Percentiles rank a stretch among this genome's conserved stretches.
Conservation (phyloP, 2,329 filamentous ascomycete species). For the Dothideomycetidae sp. region DNA sequence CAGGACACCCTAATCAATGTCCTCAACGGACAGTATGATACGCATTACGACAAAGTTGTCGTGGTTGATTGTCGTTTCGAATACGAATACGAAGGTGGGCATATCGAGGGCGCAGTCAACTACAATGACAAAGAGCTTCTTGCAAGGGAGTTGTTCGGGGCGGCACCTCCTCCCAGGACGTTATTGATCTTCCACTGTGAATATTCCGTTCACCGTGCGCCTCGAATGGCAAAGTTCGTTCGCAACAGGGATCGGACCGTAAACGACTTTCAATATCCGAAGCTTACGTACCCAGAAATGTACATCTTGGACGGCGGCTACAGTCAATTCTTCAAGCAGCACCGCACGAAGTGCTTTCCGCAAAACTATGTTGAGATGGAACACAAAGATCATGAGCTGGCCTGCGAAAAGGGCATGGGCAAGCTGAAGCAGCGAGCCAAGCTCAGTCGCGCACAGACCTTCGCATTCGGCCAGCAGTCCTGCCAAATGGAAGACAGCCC, state of each 20-base stretch:
- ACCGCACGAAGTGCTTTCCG: conserved; percentile 71
- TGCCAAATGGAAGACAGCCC: conserved; percentile 48
- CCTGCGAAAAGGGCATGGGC: conserved; percentile 88
- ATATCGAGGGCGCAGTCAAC: conserved; percentile 87
- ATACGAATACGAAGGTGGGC: conserved; percentile 94
- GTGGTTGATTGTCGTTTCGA: conserved; percentile 96
- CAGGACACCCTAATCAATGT: conserved; percentile 72
- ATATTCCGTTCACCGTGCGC: conserved; percentile 91
- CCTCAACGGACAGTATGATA: conserved; percentile 68
- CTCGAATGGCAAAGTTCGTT: conserved; percentile 88
- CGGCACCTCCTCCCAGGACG: conserved; percentile 50
- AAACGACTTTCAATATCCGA: conserved; percentile 77
- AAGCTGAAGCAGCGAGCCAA: conserved; percentile 83
- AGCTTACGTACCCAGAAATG: conserved; percentile 85
- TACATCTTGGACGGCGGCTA: conserved; percentile 97
- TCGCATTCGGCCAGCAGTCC: conserved; percentile 71
- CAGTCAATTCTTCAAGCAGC: conserved; percentile 73
- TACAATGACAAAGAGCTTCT: conserved; percentile 92
- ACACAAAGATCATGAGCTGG: conserved; percentile 76
- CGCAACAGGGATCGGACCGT: conserved; percentile 74
- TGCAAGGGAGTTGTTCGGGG: conserved; percentile 58
- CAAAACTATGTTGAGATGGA: conserved; percentile 97
- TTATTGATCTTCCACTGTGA: conserved; percentile 93
- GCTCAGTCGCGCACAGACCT: conserved; percentile 77
- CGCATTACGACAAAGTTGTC: conserved; percentile 64